Evolutionary conservation across 306 rosid genomes (phyloP), one percentile per base, ranked within the genome.

Genomic region (Lathyrus sativus): DNA sequence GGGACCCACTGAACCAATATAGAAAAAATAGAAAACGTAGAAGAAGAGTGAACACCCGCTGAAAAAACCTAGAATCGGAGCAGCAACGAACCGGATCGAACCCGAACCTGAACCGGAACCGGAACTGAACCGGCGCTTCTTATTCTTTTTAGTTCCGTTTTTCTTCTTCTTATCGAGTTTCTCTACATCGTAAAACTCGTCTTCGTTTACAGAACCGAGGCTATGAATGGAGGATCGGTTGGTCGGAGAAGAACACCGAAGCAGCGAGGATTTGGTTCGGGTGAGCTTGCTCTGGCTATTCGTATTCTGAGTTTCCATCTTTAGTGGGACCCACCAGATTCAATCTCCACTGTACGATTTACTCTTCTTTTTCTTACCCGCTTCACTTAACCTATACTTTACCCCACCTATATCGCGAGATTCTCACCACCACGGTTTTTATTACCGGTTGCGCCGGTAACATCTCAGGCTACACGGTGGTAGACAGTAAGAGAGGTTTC

Each of bases 261-360:
- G 98, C 19, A 92, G 82, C 4, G 95, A 89, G 19, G 96, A 92
- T 59, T 89, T 81, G 60, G 92, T 87, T 66, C 98, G 85, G 61
- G 92, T 81, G 50, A 92, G 96, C 74, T 87, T 92, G 71, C 85
- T 72, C 77, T 71, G 91, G 74, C 85, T 84, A 72, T 65, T 62
- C 9, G n/a, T 74, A 28, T 65, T 65, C 33, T 79, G 90, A 66
- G 84, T 70, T 78, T 92, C 98, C 96, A 92, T 92, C 22, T 19
- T 19, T 19, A 12, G 31, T 55, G 62, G 46, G 45, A 6, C 57
- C 62, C 41, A 46, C 41, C 24, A 22, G 69, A 31, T 72, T 63
- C 77, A 73, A 66, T 68, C 61, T 74, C 11, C 14, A 68, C 56
- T 85, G 80, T 76, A 61, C 53, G 80, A 86, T 80, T 68, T 28